Conservation (phyloP, 1,284 basidiomycete species). For the Athelia sp. region DNA sequence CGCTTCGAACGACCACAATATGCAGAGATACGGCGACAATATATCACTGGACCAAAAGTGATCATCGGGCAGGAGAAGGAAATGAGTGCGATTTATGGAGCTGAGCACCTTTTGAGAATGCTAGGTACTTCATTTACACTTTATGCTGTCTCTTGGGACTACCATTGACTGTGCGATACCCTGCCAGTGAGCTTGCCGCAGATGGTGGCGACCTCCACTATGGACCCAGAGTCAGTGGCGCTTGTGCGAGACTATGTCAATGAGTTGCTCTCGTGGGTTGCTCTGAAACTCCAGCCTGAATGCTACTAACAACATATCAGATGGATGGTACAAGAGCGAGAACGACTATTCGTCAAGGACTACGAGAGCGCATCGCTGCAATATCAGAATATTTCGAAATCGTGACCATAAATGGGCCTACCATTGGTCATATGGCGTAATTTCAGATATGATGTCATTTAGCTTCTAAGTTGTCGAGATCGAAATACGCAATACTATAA, state of each 20-base stretch:
- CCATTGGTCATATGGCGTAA: background rate
- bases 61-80: slow-evolving; percentile 71
- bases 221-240: slow-evolving; percentile 83
- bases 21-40: slow-evolving; percentile 73
- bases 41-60: slow-evolving; percentile 68
- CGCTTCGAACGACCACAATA: slow-evolving; percentile 94
- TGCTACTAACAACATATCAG: slow-evolving; percentile 29
- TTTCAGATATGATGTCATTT: background rate
- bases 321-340: slow-evolving; percentile 64
- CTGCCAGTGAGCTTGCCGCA: slow-evolving; percentile 63
- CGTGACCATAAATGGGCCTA: slow-evolving; percentile 40
- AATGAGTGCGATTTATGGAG: slow-evolving; percentile 91
- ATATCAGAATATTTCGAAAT: slow-evolving; percentile 73
- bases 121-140: slow-evolving; percentile 59
- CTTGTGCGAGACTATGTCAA: slow-evolving; percentile 88
- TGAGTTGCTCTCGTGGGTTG: slow-evolving; percentile 79
- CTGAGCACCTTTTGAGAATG: slow-evolving; percentile 90
- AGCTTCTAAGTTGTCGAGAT: background rate
- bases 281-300: background rate
- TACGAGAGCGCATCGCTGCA: slow-evolving; percentile 69
- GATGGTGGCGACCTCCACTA: slow-evolving; percentile 87
- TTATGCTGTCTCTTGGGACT: background rate
- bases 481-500: background rate
- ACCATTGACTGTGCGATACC: slow-evolving; percentile 20
- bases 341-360: slow-evolving; percentile 63